phyloP scores from a whole-genome alignment of 176 grass and related monocot species.

The Lolium perenne region DNA sequence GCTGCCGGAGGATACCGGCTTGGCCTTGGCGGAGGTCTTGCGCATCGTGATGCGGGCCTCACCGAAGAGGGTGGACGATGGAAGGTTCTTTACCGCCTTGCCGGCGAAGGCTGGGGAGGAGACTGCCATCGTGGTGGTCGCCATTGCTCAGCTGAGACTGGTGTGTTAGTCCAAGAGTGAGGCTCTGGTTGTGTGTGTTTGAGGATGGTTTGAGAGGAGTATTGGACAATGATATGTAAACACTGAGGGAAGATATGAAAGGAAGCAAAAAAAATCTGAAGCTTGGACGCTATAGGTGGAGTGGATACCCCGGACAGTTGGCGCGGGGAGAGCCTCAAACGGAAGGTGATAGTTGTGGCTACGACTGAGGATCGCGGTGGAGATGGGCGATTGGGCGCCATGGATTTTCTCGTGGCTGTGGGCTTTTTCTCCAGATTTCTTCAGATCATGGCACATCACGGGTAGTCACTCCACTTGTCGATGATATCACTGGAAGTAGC shows the following conservation, averaged over 20 bases:
- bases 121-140: conserved; percentile 64
- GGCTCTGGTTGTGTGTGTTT: not conserved
- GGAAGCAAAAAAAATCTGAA: conserved; percentile 9
- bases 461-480: not conserved
- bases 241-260: not conserved
- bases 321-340: not conserved
- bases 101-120: conserved; percentile 62
- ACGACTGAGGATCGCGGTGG: not conserved
- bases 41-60: conserved; percentile 68
- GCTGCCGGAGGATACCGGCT: conserved; percentile 57
- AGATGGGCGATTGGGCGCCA: not conserved
- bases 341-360: not conserved
- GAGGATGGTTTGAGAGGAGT: not conserved
- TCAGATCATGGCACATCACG: not conserved
- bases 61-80: conserved; percentile 35
- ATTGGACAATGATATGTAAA: not conserved
- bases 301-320: not conserved
- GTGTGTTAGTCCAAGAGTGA: not conserved
- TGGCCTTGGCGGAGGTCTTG: conserved; percentile 52
- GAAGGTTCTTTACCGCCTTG: conserved; percentile 45
- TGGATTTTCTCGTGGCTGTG: conserved; percentile 33
- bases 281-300: conserved; percentile 44
- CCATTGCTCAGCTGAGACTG: conserved; percentile 22
- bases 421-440: conserved; percentile 43
- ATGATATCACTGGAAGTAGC: not conserved